A percentile compares a stretch with the other conserved stretches of the same genome.
Conservation (phyloP, 2,329 filamentous ascomycete species). For the Diaporthe humulicola region DNA sequence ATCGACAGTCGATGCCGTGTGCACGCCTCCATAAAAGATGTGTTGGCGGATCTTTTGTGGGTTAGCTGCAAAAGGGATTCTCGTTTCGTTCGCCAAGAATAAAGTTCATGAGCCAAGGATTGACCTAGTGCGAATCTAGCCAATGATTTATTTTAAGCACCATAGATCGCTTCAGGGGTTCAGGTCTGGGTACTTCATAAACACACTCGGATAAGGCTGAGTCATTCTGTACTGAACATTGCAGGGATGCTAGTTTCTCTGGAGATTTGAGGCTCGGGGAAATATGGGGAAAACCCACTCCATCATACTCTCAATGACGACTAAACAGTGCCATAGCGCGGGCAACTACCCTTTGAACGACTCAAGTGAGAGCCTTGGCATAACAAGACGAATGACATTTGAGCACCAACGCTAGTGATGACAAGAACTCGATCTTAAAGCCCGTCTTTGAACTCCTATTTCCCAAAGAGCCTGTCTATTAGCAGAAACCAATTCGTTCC, state of each 20-base stretch:
- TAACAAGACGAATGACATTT: not conserved
- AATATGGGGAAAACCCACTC: not conserved
- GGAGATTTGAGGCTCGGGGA: slow-evolving; percentile 22
- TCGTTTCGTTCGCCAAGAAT: not conserved
- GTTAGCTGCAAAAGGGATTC: not conserved
- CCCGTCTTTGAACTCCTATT: too few species aligned
- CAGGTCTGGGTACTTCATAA: not conserved
- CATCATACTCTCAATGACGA: not conserved
- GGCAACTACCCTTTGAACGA: not conserved
- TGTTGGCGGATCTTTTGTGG: slow-evolving; percentile 4
- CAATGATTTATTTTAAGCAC: slow-evolving; percentile 17
- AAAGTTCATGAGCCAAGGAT: slow-evolving; percentile 17
- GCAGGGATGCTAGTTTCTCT: slow-evolving; percentile 4
- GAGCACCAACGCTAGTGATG: not conserved
- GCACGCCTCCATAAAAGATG: not conserved
- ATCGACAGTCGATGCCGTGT: not conserved
- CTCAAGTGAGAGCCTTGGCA: not conserved
- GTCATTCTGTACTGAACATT: not conserved
- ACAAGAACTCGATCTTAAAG: not conserved
- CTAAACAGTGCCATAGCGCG: not conserved
- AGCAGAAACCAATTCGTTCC: too few species aligned
- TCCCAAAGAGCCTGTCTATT: too few species aligned
- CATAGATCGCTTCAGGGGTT: slow-evolving; percentile 19
- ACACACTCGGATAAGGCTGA: not conserved
- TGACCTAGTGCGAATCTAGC: not conserved